Evolutionary conservation across 768 basidiomycete genomes (phyloP).

Genomic region (Termitomyces titanicus): DNA sequence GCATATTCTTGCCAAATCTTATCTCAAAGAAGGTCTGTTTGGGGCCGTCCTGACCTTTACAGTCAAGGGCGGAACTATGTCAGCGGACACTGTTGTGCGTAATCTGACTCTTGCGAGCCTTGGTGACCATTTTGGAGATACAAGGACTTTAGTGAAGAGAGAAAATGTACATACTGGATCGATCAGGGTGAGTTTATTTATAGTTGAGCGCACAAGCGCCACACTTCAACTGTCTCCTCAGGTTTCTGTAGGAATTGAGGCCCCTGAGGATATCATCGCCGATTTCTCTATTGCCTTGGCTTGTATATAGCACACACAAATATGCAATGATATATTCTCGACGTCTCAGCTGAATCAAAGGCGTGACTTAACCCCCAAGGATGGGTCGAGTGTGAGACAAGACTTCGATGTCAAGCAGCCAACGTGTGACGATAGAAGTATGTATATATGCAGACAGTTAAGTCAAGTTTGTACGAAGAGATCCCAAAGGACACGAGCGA

Average conservation of each 20-base stretch:
- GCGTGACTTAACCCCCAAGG: too few species aligned
- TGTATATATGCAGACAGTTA: too few species aligned
- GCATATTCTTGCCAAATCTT: not conserved
- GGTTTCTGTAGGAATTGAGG: slow-evolving; percentile 1
- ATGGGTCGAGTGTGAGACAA: too few species aligned
- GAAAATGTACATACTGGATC: not conserved
- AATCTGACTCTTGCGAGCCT: not conserved
- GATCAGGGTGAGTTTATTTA: not conserved
- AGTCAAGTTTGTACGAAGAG: too few species aligned
- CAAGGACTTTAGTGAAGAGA: not conserved
- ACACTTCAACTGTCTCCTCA: not conserved
- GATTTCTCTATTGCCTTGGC: not conserved
- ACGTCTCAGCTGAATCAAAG: too few species aligned
- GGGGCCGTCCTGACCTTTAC: not conserved
- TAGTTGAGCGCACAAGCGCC: not conserved
- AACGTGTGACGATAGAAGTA: too few species aligned
- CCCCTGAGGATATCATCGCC: not conserved
- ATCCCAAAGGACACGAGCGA: not conserved
- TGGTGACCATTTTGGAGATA: not conserved
- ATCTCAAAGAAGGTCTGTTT: not conserved
- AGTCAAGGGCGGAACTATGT: not conserved
- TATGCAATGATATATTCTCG: too few species aligned
- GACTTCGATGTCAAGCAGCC: too few species aligned
- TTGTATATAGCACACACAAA: not conserved
- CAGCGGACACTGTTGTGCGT: not conserved